Conservation (phyloP, 2,329 filamentous ascomycete genomes). For the Zopfia rhizophila region DNA sequence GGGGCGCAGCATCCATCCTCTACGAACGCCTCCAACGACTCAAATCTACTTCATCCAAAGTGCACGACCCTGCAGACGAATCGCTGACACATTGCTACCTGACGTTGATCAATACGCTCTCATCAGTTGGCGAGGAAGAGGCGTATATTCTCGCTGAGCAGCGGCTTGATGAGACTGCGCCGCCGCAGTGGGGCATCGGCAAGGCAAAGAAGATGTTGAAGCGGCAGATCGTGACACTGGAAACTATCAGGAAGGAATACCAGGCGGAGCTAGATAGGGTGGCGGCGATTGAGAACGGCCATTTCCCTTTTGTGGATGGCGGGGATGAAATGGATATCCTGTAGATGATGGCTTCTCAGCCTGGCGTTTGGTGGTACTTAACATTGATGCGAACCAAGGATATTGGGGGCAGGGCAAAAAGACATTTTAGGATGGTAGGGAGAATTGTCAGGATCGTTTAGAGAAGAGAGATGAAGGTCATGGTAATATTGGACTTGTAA, state of each 20-base stretch:
- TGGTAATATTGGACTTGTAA: no score
- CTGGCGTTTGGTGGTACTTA: no score
- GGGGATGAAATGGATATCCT: constrained; percentile 50
- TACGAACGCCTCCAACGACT: constrained; percentile 67
- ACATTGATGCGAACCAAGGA: no score
- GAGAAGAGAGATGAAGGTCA: no score
- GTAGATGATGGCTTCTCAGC: constrained; percentile 34
- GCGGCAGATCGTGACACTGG: constrained; percentile 83
- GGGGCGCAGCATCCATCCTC: constrained; percentile 73
- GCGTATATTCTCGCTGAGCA: constrained; percentile 77
- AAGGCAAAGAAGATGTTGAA: constrained; percentile 59
- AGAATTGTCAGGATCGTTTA: no score
- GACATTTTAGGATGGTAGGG: no score
- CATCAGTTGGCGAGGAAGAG: constrained; percentile 83
- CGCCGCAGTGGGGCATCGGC: constrained; percentile 40
- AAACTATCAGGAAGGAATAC: constrained; percentile 88
- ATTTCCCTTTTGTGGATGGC: constrained; percentile 76
- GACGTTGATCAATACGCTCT: constrained; percentile 91
- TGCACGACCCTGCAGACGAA: constrained; percentile 61
- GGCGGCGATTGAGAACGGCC: constrained; percentile 85
- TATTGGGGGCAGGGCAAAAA: no score
- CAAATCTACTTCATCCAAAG: constrained; percentile 50
- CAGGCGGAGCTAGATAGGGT: constrained; percentile 89
- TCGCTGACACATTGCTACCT: constrained; percentile 79
- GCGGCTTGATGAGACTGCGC: constrained; percentile 52